phyloP scores from a whole-genome alignment of 1,284 basidiomycete genomes.

The Marasmius fiardii region DNA sequence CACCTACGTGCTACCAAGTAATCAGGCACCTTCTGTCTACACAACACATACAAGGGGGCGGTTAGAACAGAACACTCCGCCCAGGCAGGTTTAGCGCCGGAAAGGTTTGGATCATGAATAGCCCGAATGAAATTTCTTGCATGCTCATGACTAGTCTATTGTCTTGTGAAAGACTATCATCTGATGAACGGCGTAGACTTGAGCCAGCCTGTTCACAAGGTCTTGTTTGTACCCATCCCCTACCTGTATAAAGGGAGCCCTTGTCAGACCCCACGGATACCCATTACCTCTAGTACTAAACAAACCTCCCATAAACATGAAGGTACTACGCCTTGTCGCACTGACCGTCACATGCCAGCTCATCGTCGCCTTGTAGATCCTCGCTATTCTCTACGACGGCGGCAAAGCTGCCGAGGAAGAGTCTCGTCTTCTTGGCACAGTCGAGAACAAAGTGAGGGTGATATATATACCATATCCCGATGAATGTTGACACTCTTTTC shows the following conservation, averaged over 20 bases:
- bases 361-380: constrained; percentile 45
- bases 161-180: neutral
- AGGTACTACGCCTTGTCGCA: constrained; percentile 21
- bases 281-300: neutral
- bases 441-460: constrained; percentile 74
- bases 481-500: neutral
- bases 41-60: too few relatives aligned
- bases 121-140: neutral
- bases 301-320: constrained; percentile 30
- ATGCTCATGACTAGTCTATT: neutral
- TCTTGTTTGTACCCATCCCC: neutral
- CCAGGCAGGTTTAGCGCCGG: neutral
- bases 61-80: neutral
- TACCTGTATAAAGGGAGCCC: neutral
- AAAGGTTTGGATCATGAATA: neutral
- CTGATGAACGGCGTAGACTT: constrained; percentile 8
- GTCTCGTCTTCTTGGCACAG: constrained; percentile 84
- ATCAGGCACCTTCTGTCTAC: too few relatives aligned
- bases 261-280: neutral
- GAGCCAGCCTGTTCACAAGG: neutral
- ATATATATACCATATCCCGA: neutral
- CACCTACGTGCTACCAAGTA: too few relatives aligned
- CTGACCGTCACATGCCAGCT: neutral
- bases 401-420: constrained; percentile 74
- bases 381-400: constrained; percentile 81